phyloP scores from a whole-genome alignment of 148 eudicot species.

The Rhododendron mucronatum region DNA sequence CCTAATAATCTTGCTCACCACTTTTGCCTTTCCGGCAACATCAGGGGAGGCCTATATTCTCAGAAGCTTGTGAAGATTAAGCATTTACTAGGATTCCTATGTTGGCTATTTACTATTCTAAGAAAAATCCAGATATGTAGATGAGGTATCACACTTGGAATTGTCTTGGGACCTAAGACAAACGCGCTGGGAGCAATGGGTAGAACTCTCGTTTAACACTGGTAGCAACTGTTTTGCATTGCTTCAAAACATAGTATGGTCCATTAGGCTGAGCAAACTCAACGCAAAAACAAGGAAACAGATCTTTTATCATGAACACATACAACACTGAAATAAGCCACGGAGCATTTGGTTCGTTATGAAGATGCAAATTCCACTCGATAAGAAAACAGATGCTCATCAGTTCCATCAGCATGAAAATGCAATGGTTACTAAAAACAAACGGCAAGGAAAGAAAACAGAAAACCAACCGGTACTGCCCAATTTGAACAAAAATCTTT shows the following conservation, averaged over 20 bases:
- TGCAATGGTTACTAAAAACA: not conserved
- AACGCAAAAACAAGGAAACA: not conserved
- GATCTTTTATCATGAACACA: not conserved
- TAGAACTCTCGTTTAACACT: not conserved
- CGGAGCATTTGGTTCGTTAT: not conserved
- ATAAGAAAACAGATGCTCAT: slow-evolving; percentile 5
- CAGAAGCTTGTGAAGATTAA: not conserved
- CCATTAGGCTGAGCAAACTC: not conserved
- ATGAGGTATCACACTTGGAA: not conserved
- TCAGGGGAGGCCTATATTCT: not conserved
- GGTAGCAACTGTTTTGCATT: not conserved
- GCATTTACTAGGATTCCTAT: not conserved
- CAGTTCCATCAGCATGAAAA: not conserved
- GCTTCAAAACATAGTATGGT: not conserved
- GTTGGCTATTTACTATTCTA: not conserved
- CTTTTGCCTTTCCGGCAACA: not conserved
- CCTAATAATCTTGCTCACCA: not conserved
- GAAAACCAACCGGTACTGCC: slow-evolving; percentile 2
- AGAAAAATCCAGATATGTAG: not conserved
- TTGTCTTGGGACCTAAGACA: not conserved
- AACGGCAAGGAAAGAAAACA: not conserved
- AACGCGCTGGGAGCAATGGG: not conserved
- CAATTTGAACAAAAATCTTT: not conserved
- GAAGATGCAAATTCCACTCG: not conserved
- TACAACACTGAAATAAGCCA: not conserved